A percentile compares a stretch with the other conserved stretches of the same genome.
These are phyloP conservation scores for Tolypocladium tundrense DNA, from an alignment of 2,329 filamentous ascomycete species.

Conservation along the genomic window DNA sequence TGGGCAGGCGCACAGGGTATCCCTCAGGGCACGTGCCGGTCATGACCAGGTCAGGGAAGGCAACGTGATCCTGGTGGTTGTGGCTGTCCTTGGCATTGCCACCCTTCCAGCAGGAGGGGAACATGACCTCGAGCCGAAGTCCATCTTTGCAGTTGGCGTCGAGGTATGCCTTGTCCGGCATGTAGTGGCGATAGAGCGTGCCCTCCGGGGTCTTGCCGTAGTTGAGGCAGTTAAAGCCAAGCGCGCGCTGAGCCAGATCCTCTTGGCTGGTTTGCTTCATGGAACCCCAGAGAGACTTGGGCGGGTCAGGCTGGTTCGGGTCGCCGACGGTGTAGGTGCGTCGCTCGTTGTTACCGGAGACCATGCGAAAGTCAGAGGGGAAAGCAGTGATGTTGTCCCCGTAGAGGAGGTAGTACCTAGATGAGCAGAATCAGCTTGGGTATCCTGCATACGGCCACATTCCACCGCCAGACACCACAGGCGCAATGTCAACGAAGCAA, in stretches of 20 bases:
- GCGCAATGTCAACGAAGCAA: background rate
- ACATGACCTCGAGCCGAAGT: slow-evolving; percentile 73
- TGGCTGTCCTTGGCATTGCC: slow-evolving; percentile 45
- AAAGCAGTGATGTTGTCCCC: slow-evolving; percentile 59
- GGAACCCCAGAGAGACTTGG: slow-evolving; percentile 59
- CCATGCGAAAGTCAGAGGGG: slow-evolving; percentile 68
- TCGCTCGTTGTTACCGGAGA: slow-evolving; percentile 60
- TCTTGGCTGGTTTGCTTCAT: slow-evolving; percentile 55
- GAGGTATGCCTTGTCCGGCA: slow-evolving; percentile 71
- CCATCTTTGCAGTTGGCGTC: slow-evolving; percentile 77
- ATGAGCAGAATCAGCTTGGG: background rate
- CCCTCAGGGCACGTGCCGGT: slow-evolving; percentile 63
- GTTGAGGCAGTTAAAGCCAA: slow-evolving; percentile 95
- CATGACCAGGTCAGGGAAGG: slow-evolving; percentile 69
- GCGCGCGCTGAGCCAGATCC: slow-evolving; percentile 64
- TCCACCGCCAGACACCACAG: background rate
- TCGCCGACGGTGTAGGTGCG: slow-evolving; percentile 62
- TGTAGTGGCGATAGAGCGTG: slow-evolving; percentile 68
- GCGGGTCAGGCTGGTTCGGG: slow-evolving; percentile 51
- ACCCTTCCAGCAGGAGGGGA: slow-evolving; percentile 84
- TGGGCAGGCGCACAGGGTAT: slow-evolving; percentile 58
- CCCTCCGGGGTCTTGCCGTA: slow-evolving; percentile 57
- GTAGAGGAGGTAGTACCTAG: slow-evolving; percentile 76
- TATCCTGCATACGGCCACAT: background rate
- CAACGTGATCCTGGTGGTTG: slow-evolving; percentile 57